These are phyloP conservation scores for Cephaloascus fragrans DNA, from an alignment of 805 yeast genomes.

Conservation along the genomic window DNA sequence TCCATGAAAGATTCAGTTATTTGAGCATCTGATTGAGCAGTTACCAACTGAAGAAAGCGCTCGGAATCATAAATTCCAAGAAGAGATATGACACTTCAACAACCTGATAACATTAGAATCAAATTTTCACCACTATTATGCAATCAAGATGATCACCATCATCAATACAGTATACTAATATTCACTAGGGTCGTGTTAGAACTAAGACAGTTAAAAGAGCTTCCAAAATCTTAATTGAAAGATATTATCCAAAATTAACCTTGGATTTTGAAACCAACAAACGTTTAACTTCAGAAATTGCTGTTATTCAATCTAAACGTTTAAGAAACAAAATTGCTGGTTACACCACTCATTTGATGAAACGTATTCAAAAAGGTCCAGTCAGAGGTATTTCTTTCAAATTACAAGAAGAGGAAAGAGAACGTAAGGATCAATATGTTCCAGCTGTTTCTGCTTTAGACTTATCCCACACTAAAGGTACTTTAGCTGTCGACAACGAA, in stretches of 20 bases:
- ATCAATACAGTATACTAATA: conserved; percentile 16
- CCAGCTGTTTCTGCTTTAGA: conserved; percentile 99
- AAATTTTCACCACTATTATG: too few relatives aligned
- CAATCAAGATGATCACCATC: too few relatives aligned
- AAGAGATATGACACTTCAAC: too few relatives aligned
- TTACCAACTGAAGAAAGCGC: too few relatives aligned
- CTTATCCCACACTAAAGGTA: conserved; percentile 91
- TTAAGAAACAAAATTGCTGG: conserved; percentile 99
- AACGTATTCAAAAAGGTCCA: conserved; percentile 99
- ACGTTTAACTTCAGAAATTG: conserved; percentile 97
- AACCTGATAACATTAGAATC: too few relatives aligned
- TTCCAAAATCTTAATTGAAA: conserved; percentile 98
- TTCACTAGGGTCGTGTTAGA: conserved; percentile 96
- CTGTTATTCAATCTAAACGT: conserved; percentile 98
- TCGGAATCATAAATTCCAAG: too few relatives aligned
- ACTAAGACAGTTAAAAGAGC: conserved; percentile 99
- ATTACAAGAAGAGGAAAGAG: conserved; percentile 99
- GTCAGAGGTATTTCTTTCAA: conserved; percentile 99
- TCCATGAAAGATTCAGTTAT: too few relatives aligned
- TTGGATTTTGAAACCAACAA: conserved; percentile 99
- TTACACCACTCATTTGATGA: conserved; percentile 99
- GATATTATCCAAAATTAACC: conserved; percentile 99
- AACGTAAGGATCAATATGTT: conserved; percentile 99
- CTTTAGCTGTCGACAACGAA: conserved; percentile 94
- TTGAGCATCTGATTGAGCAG: too few relatives aligned